Conservation (phyloP, 306 rosid genomes). For the Castanea sativa region DNA sequence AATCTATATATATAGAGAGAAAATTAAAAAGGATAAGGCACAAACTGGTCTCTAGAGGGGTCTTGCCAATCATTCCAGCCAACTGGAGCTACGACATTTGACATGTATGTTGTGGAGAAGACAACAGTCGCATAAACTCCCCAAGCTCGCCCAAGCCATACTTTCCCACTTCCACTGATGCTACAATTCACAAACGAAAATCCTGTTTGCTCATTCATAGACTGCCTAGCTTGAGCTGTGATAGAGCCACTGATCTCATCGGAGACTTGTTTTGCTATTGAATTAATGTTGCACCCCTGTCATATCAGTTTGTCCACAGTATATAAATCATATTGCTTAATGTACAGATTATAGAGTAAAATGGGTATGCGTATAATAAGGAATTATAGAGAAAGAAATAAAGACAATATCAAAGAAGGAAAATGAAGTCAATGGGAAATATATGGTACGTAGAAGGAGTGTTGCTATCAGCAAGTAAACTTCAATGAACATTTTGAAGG, state of each 20-base stretch:
- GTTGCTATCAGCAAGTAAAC: no score
- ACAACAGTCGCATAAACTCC: conserved; percentile 59
- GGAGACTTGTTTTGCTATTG: conserved; percentile 46
- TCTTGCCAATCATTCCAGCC: conserved; percentile 87
- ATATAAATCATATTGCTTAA: background rate
- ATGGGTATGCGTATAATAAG: no score
- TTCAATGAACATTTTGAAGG: no score
- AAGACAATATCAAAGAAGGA: no score
- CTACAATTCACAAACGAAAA: conserved; percentile 79
- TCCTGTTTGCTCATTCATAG: conserved; percentile 50
- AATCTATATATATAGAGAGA: no score
- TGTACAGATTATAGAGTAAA: no score
- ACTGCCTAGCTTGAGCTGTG: conserved; percentile 68
- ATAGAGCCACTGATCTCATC: conserved; percentile 57
- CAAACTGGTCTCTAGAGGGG: conserved; percentile 65
- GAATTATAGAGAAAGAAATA: no score
- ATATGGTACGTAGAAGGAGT: no score
- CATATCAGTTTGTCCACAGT: background rate
- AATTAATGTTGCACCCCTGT: conserved; percentile 56
- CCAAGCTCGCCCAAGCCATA: conserved; percentile 95
- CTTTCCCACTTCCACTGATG: conserved; percentile 65
- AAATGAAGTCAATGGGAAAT: no score
- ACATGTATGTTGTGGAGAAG: conserved; percentile 61
- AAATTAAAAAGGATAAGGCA: background rate
- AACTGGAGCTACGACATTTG: conserved; percentile 49